Percentiles rank a stretch among this genome's conserved stretches.
Evolutionary conservation across 148 eudicot genomes (phyloP).

Genomic region (Polygonum maritimum): DNA sequence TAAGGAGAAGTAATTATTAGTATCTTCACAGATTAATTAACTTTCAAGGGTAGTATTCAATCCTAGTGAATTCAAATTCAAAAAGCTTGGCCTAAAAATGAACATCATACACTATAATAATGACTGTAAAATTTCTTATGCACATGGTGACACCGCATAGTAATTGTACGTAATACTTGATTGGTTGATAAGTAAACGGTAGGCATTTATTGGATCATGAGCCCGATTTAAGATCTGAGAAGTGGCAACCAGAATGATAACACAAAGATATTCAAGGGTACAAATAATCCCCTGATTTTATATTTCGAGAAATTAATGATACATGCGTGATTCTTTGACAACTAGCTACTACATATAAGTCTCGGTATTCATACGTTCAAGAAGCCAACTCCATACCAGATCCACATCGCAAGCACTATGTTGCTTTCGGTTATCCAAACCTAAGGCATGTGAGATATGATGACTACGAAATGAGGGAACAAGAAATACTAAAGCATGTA

Average conservation of each 20-base stretch:
- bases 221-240: not conserved
- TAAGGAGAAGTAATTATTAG: too few relatives aligned
- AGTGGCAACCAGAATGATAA: conserved; percentile 5
- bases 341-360: not conserved
- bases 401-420: not conserved
- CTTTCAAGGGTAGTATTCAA: too few relatives aligned
- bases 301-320: not conserved
- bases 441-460: too few relatives aligned
- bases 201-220: not conserved
- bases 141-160: not conserved
- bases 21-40: too few relatives aligned
- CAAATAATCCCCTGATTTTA: not conserved
- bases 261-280: not conserved
- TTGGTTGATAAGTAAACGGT: not conserved
- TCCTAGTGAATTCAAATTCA: too few relatives aligned
- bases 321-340: not conserved
- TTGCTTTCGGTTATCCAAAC: not conserved
- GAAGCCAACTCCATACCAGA: not conserved
- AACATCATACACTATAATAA: too few relatives aligned
- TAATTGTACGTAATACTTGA: too few relatives aligned
- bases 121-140: not conserved
- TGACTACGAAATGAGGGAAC: too few relatives aligned
- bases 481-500: too few relatives aligned
- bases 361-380: not conserved
- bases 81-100: too few relatives aligned